Base-by-base conservation (phyloP, 495 filamentous ascomycete species). In the Aspergillus diversus region DNA sequence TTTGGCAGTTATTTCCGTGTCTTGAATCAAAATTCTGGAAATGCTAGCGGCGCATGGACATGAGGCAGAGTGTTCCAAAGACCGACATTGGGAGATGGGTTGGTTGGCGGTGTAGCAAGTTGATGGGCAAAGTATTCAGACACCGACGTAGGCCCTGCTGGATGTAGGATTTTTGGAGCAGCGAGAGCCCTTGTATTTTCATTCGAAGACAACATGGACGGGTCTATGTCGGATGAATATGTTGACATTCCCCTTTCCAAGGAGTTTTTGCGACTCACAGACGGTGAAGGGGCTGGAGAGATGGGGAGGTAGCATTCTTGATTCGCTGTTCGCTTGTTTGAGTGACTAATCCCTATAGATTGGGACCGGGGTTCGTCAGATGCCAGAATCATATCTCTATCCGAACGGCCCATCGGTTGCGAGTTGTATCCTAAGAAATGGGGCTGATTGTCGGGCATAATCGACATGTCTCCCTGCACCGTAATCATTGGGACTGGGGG, bases 111-210 rank as follows among this genome's bases (percentile, higher is more conserved):
- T 12, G 43, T 12, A 7, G 62, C 27, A 35, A 64, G 54, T 33
- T 68, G 66, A 49, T 69, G 61, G 11, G 61, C 56, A 50, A 63
- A 71, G 16, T 67, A 65, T 5, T 66, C 64, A 16, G 69, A 49
- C 12, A 69, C 37, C 15, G 55, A 66, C 3, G 59, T 51, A 12
- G 53, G 9, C 15, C 61, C 60, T 7, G 48, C 13, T 13, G 63
- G 16, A 42, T 63, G 61, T 13, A 59, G 42, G 27, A 33, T 57
- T 21, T 59, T 63, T 11, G 64, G 31, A 15, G 51, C 47, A 15
- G 31, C 46, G 5, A 61, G 21, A 17, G 46, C 52, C 52, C 48
- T 46, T 5, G 17, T 33, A 5, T 61, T 42, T 53, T 65, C 65
- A 43, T 34, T 60, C 8, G 52, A 34, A 11, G 65, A 53, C 27